Percentiles rank a stretch among this genome's conserved stretches.
Conservation (phyloP, 2,329 filamentous ascomycete species). For the Penicillium aurantiogriseum region DNA sequence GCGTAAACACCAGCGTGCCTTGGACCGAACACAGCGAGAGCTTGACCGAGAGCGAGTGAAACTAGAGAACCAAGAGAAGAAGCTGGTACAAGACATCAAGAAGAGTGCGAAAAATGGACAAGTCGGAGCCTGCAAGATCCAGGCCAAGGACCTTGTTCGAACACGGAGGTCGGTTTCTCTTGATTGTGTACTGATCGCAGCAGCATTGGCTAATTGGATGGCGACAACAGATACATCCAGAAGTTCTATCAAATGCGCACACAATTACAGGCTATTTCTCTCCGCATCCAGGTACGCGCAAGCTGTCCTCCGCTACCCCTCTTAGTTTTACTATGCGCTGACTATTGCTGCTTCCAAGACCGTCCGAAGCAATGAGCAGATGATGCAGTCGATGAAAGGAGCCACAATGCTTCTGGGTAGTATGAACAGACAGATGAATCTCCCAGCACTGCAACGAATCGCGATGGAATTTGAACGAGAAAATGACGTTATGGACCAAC, state of each 20-base stretch:
- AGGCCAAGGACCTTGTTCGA: conserved; percentile 93
- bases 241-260: conserved; percentile 99
- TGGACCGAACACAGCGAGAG: conserved; percentile 96
- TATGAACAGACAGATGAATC: conserved; percentile 98
- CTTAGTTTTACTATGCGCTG: conserved; percentile 3
- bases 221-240: conserved; percentile 75
- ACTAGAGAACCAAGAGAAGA: conserved; percentile 98
- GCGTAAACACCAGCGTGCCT: conserved; percentile 79
- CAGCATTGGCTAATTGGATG: conserved; percentile 2
- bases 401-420: conserved; percentile 87
- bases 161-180: conserved; percentile 65
- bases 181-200: not conserved
- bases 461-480: conserved; percentile 99
- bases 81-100: conserved; percentile 92
- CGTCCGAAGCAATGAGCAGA: conserved; percentile 96
- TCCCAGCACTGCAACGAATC: conserved; percentile 90
- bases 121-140: conserved; percentile 97
- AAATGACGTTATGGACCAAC: conserved; percentile 98
- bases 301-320: not conserved
- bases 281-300: conserved; percentile 77
- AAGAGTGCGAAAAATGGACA: conserved; percentile 97
- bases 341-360: conserved; percentile 57
- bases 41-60: conserved; percentile 93
- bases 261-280: conserved; percentile 90
- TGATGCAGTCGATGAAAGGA: conserved; percentile 99